Base-by-base conservation (phyloP, 805 yeast species). In the Cyberlindnera galapagoensis region DNA sequence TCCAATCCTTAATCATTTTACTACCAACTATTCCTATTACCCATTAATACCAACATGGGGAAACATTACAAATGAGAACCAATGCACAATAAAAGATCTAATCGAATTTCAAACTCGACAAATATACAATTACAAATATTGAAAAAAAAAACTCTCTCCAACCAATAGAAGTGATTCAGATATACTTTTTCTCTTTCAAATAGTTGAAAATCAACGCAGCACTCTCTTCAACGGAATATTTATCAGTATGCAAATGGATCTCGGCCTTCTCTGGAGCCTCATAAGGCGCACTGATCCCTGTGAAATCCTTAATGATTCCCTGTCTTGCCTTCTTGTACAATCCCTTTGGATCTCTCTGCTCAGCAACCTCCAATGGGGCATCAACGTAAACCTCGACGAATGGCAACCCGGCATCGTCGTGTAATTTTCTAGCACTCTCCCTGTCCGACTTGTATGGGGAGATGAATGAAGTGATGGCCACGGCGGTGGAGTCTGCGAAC, bases 291-390 rank as follows among this genome's bases (percentile, higher is more conserved):
- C 87, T 78, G 36, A 88, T 81, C 36, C 97, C 97, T 11, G 97
- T 88, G 65, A 88, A 88, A 54, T 88, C 95, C 62, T 84, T 84
- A 58, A 88, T 88, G 40, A 81, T 65, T 21, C 97, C 97, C 52
- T 87, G 92, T 59, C 97, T 77, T 12, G 97, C 97, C 71, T 90
- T 90, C 63, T 87, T 87, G 68, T 90, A 90, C 46, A 90, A 67
- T 9, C 97, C 97, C 67, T 90, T 90, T 43, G 97, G 97, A 60
- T 90, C 97, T 65, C 97, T 84, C 60, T 85, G 73, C 67, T 90
- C 97, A 31, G 97, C 97, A 41, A 90, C 86, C 51, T 80, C 87
- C 31, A 90, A 69, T 21, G 97, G 97, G 27, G 87, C 97, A 57
- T 88, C 95, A 22, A 88, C 90, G 46, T 64, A 87, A 7, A 90